phyloP scores from a whole-genome alignment of 2,329 filamentous ascomycete species.

The Trichoderma semiorbis region DNA sequence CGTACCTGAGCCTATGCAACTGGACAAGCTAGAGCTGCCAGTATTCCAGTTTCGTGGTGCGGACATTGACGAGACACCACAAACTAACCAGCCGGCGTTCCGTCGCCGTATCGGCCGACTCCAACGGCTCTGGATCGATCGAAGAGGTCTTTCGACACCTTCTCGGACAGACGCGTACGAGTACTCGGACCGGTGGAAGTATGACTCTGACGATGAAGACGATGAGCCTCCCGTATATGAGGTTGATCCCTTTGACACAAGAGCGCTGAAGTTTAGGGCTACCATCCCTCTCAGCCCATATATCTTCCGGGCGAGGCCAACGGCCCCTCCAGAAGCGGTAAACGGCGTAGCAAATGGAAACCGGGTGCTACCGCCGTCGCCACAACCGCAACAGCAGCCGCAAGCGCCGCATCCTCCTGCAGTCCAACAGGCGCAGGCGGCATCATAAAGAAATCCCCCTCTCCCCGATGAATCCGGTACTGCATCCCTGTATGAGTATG shows the following conservation, averaged over 20 bases:
- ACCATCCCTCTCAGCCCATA: conserved; percentile 50
- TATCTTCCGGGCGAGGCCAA: conserved; percentile 38
- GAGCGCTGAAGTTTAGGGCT: conserved; percentile 59
- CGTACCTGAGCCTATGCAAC: conserved; percentile 41
- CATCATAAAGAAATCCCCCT: conserved; percentile 22
- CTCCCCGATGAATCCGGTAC: conserved; percentile 1
- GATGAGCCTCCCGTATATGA: conserved; percentile 72
- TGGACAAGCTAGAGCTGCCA: conserved; percentile 34
- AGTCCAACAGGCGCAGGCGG: conserved; percentile 25
- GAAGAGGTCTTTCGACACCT: conserved; percentile 60
- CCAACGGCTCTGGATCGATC: conserved; percentile 84
- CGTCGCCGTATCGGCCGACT: conserved; percentile 80
- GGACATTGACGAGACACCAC: conserved; percentile 36
- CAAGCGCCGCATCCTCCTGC: conserved; percentile 24
- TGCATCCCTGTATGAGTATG: conserved; percentile 24
- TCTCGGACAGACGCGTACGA: conserved; percentile 43
- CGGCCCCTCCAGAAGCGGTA: conserved; percentile 29
- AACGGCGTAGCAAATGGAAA: conserved; percentile 25
- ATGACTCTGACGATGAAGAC: conserved; percentile 82
- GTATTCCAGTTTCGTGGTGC: conserved; percentile 46
- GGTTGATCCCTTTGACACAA: conserved; percentile 66
- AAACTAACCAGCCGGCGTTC: conserved; percentile 60
- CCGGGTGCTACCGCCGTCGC: conserved; percentile 27
- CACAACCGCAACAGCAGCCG: conserved; percentile 21
- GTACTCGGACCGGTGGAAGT: conserved; percentile 73